phyloP scores from a whole-genome alignment of 2,329 filamentous ascomycete genomes.

The Pseudogymnoascus sp. region DNA sequence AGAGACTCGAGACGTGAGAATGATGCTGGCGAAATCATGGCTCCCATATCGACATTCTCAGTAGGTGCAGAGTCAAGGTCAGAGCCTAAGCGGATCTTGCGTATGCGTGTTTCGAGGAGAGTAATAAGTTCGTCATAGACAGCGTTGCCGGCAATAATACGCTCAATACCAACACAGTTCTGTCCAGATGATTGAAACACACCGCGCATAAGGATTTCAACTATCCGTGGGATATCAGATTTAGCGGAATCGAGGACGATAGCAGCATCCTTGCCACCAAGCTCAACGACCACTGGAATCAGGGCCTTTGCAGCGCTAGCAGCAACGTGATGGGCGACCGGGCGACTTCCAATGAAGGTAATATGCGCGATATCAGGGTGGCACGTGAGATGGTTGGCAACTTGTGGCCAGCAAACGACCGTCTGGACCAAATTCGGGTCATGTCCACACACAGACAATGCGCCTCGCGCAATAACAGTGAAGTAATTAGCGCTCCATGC shows the following conservation, averaged over 20 bases:
- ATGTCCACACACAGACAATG: constrained; percentile 75
- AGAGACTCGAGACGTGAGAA: constrained; percentile 72
- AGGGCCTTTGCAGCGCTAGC: constrained; percentile 75
- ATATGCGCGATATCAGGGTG: constrained; percentile 80
- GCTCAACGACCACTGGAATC: constrained; percentile 82
- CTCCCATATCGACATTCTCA: constrained; percentile 68
- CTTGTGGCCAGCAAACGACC: constrained; percentile 79
- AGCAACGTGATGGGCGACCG: constrained; percentile 82
- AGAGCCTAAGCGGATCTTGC: constrained; percentile 67
- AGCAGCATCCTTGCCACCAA: constrained; percentile 91
- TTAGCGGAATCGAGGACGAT: constrained; percentile 72
- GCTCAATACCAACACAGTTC: constrained; percentile 96
- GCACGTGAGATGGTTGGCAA: constrained; percentile 73
- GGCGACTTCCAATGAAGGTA: constrained; percentile 89
- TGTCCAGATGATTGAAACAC: constrained; percentile 94
- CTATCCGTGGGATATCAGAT: constrained; percentile 60
- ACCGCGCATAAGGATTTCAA: constrained; percentile 78
- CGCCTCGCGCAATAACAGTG: constrained; percentile 66
- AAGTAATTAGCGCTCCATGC: constrained; percentile 90
- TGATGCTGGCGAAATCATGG: constrained; percentile 72
- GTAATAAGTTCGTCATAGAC: constrained; percentile 67
- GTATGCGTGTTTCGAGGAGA: constrained; percentile 66
- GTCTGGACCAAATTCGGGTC: constrained; percentile 75
- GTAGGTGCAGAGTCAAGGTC: constrained; percentile 41
- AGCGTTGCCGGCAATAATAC: constrained; percentile 72